A percentile compares a stretch with the other conserved stretches of the same genome.
phyloP scores from a whole-genome alignment of 495 filamentous ascomycete species.

The Immersiella caudata region DNA sequence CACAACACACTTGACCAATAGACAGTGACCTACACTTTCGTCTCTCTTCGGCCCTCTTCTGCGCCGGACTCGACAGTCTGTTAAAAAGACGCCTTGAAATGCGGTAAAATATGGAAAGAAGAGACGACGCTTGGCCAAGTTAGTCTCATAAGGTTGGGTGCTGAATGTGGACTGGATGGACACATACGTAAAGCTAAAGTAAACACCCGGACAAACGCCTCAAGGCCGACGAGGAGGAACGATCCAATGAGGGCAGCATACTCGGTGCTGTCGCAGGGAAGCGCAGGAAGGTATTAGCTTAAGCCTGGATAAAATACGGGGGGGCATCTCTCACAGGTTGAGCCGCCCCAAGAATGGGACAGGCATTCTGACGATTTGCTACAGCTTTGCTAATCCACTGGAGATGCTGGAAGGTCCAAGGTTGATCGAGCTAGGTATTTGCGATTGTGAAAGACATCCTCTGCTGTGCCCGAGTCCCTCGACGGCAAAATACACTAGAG shows the following conservation, averaged over 20 bases:
- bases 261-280: slow-evolving; percentile 59
- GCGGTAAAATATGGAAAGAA: slow-evolving; percentile 82
- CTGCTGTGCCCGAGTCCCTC: neutral
- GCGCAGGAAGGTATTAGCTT: neutral
- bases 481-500: neutral
- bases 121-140: slow-evolving; percentile 61
- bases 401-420: neutral
- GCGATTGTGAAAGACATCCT: neutral
- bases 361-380: slow-evolving; percentile 58
- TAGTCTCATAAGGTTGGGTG: slow-evolving; percentile 30
- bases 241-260: slow-evolving; percentile 85
- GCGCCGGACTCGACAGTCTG: slow-evolving; percentile 68
- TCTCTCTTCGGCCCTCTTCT: slow-evolving; percentile 60
- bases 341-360: slow-evolving; percentile 85
- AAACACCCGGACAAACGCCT: slow-evolving; percentile 80
- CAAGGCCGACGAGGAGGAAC: slow-evolving; percentile 76
- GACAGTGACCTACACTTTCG: slow-evolving; percentile 51
- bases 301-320: neutral
- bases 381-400: neutral
- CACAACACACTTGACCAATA: neutral
- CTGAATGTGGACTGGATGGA: neutral
- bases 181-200: slow-evolving; percentile 84
- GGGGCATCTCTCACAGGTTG: slow-evolving; percentile 60
- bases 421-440: neutral
- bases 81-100: slow-evolving; percentile 84